Conservation (phyloP, 352 stramenopile species). For the Phytophthora sp. region DNA sequence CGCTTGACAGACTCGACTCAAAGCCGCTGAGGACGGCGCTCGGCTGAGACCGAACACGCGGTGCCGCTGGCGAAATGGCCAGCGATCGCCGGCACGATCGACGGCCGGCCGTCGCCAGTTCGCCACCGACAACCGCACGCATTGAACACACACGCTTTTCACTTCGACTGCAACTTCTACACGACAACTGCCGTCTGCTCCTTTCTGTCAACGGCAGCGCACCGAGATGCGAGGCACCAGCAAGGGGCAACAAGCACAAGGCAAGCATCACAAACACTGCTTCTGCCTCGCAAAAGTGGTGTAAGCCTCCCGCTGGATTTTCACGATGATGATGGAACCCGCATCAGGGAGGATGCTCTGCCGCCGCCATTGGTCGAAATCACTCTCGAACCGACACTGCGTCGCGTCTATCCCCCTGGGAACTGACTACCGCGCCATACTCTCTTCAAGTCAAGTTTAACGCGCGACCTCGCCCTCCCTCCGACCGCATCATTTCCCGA, state of each 20-base stretch:
- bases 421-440: conserved; percentile 29
- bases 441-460: conserved; percentile 15
- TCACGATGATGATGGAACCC: neutral
- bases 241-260: too few relatives aligned
- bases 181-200: too few relatives aligned
- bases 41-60: neutral
- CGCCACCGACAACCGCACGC: conserved; percentile 9
- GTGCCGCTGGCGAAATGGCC: conserved; percentile 15
- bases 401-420: conserved; percentile 1
- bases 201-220: too few relatives aligned
- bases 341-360: conserved; percentile 4
- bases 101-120: neutral
- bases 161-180: too few relatives aligned
- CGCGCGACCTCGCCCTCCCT: neutral
- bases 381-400: neutral
- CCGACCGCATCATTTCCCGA: conserved; percentile 22
- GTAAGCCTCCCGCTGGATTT: too few relatives aligned
- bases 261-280: too few relatives aligned
- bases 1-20: conserved; percentile 3
- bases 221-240: too few relatives aligned
- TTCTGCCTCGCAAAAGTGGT: too few relatives aligned
- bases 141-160: too few relatives aligned
- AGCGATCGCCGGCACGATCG: neutral
- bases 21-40: neutral
- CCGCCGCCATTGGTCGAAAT: conserved; percentile 22